A percentile compares a stretch with the other conserved stretches of the same genome.
Evolutionary conservation across 1,139 yeast species (phyloP).

Genomic region (Sugiyamaella japonica): DNA sequence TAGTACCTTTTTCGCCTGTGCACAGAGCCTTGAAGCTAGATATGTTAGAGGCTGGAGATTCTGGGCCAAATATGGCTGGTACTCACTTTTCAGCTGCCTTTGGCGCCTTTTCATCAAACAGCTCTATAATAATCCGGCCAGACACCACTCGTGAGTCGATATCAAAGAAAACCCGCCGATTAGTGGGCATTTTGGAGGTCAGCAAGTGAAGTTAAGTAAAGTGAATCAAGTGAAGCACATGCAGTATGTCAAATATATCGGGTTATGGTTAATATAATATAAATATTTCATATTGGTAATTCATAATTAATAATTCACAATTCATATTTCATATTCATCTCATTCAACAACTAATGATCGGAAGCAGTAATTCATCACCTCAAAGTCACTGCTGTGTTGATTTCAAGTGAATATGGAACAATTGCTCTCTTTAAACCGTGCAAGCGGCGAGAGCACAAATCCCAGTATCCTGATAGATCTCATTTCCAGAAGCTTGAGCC

Average conservation of each 20-base stretch:
- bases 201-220: not conserved
- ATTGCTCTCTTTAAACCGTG: constrained; percentile 6
- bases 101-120: constrained; percentile 57
- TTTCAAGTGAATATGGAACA: constrained; percentile 9
- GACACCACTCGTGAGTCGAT: constrained; percentile 49
- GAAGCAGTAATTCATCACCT: too few species aligned
- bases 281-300: too few species aligned
- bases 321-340: too few species aligned
- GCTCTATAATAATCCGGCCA: constrained; percentile 69
- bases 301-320: too few species aligned
- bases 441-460: constrained; percentile 6
- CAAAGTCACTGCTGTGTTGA: too few species aligned
- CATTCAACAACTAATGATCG: too few species aligned
- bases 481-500: constrained; percentile 24
- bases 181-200: not conserved
- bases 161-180: constrained; percentile 54
- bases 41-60: constrained; percentile 3
- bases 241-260: not conserved
- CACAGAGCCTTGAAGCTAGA: constrained; percentile 35
- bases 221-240: not conserved
- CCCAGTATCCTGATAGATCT: constrained; percentile 19
- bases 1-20: constrained; percentile 32
- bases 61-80: constrained; percentile 43
- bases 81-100: constrained; percentile 55
- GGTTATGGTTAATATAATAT: not conserved